Base-by-base conservation (phyloP, 139 green algal species). In the Eudorina sp. region DNA sequence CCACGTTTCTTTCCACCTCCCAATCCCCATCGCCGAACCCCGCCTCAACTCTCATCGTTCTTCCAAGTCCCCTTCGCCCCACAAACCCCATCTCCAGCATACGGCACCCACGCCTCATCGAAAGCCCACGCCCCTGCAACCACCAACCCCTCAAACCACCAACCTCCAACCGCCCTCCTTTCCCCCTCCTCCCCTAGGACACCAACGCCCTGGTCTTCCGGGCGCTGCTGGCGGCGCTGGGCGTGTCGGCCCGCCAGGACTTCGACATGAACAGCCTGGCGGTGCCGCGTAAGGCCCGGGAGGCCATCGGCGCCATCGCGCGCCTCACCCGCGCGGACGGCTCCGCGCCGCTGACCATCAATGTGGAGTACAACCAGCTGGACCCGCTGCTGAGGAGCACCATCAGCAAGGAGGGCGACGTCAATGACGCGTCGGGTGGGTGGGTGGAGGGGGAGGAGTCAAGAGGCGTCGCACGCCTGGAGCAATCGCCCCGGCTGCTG, bases 301-400 rank as follows among this genome's bases (percentile, higher is more conserved):
- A 99, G 92, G 97, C 98, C 45, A 99, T 99, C 51, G 98, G 98
- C 0, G 97, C 94, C 58, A 98, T 99, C 81, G 88, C 96, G 0
- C 68, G 55, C 3, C 92, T 99, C 38, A 91, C 70, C 27, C 64
- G 34, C 66, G 19, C 40, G 11, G 73, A 81, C 25, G 73, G 73
- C 40, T 41, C 41, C 51, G 53, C 53, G 13, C 90, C 82, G 72
- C 96, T 99, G 88, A 98, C 96, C 73, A 96, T 99, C 84, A 99
- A 99, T 89, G 98, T 99, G 70, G 98, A 99, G 92, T 99, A 99
- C 96, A 99, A 99, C 92, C 98, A 99, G 94, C 94, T 99, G 89
- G 97, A 99, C 90, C 97, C 97, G 29, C 90, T 99, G 86, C 94
- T 99, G 86, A 83, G 96, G 1, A 95, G 92, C 70, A 99, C 96